Percentiles rank a stretch among this genome's conserved stretches.
Evolutionary conservation across 2,329 filamentous ascomycete genomes (phyloP).

Genomic region (Catunica adiposa): DNA sequence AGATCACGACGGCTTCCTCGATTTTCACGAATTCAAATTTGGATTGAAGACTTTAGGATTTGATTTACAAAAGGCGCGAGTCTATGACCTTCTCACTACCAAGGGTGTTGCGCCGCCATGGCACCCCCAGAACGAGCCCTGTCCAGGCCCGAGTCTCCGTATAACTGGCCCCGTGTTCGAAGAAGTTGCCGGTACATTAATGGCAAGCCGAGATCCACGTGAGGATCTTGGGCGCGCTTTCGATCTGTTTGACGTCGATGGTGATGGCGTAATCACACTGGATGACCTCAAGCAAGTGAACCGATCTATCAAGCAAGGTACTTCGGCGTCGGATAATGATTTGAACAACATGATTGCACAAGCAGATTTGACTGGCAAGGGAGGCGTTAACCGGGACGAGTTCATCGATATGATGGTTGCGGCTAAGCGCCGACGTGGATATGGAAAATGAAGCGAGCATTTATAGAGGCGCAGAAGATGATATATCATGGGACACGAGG

Average conservation of each 20-base stretch:
- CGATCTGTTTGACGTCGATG: conserved; percentile 78
- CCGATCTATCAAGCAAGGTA: conserved; percentile 67
- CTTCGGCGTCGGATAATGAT: conserved; percentile 77
- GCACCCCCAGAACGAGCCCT: conserved; percentile 35
- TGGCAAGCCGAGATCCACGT: conserved; percentile 65
- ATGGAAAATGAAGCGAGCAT: conserved; percentile 10
- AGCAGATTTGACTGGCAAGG: conserved; percentile 88
- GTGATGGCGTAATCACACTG: conserved; percentile 79
- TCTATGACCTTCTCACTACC: conserved; percentile 63
- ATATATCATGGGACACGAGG: not conserved
- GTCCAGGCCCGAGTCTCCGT: conserved; percentile 47
- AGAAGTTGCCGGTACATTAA: conserved; percentile 60
- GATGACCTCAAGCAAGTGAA: conserved; percentile 79
- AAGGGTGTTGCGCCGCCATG: conserved; percentile 58
- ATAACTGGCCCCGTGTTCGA: conserved; percentile 60
- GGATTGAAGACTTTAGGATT: conserved; percentile 91
- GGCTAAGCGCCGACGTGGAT: conserved; percentile 15
- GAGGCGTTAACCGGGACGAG: conserved; percentile 54
- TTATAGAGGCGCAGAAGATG: not conserved
- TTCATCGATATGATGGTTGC: conserved; percentile 45
- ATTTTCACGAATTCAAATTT: conserved; percentile 97
- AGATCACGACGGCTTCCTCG: conserved; percentile 52
- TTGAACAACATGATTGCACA: conserved; percentile 94
- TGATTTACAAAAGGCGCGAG: conserved; percentile 72
- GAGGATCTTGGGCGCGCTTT: conserved; percentile 89